Percentiles rank a stretch among this genome's conserved stretches.
phyloP scores from a whole-genome alignment of 2,329 filamentous ascomycete genomes.

The Phyllosticta ampelicida region DNA sequence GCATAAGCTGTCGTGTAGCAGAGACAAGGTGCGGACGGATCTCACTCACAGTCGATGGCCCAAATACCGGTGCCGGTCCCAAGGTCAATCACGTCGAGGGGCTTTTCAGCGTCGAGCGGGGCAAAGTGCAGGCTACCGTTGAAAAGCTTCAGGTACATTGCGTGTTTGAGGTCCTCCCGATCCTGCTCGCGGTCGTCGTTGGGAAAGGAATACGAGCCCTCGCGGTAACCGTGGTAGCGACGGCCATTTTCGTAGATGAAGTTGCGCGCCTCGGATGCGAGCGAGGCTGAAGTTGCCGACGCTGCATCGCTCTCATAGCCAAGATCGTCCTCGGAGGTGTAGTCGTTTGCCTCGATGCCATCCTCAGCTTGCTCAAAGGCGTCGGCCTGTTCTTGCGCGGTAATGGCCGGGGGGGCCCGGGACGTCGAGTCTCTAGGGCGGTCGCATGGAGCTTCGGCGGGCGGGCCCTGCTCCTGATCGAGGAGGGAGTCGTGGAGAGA shows the following conservation, averaged over 20 bases:
- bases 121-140: constrained; percentile 42
- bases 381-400: constrained; percentile 9
- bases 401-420: neutral
- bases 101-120: constrained; percentile 35
- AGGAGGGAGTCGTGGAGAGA: constrained; percentile 8
- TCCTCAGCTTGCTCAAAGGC: constrained; percentile 13
- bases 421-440: neutral
- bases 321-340: constrained; percentile 14
- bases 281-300: constrained; percentile 23
- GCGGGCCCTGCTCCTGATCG: neutral
- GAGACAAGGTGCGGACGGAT: neutral
- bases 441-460: neutral
- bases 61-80: constrained; percentile 49
- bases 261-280: constrained; percentile 34
- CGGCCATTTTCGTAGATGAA: constrained; percentile 48
- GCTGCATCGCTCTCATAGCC: constrained; percentile 14
- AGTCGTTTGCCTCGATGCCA: constrained; percentile 13
- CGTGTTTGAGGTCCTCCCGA: constrained; percentile 47
- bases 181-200: constrained; percentile 52
- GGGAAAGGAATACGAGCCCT: constrained; percentile 47
- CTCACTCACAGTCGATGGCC: constrained; percentile 38
- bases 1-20: neutral
- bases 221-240: constrained; percentile 46
- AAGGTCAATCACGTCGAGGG: constrained; percentile 43
- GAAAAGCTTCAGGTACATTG: constrained; percentile 34